These are phyloP conservation scores for Thelephora terrestris DNA, from an alignment of 1,284 basidiomycete genomes.

Conservation along the genomic window DNA sequence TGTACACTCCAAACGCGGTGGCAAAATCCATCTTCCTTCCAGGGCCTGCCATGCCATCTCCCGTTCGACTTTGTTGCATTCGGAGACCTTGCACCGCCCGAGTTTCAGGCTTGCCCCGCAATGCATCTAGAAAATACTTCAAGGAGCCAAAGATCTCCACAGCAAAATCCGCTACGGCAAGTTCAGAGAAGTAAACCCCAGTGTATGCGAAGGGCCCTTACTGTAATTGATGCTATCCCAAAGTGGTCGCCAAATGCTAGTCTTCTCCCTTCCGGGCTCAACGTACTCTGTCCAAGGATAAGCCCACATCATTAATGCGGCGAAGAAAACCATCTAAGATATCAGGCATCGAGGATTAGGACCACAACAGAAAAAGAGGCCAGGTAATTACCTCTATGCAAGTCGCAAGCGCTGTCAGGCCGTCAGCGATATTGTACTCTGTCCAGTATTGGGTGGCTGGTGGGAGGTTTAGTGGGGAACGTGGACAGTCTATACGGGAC, in stretches of 20 bases:
- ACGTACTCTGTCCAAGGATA: constrained; percentile 65
- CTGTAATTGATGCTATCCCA: constrained; percentile 74
- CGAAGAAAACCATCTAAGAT: constrained; percentile 69
- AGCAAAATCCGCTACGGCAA: constrained; percentile 47
- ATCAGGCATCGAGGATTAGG: neutral
- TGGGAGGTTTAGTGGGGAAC: constrained; percentile 1
- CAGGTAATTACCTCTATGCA: constrained; percentile 63
- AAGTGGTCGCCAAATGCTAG: constrained; percentile 52
- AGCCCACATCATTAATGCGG: constrained; percentile 71
- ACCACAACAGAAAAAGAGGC: neutral
- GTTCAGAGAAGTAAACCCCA: constrained; percentile 1
- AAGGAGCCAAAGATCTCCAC: constrained; percentile 54
- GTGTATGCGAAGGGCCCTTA: constrained; percentile 23
- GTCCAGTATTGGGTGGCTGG: constrained; percentile 71
- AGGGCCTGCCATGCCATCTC: constrained; percentile 2
- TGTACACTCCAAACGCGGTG: constrained; percentile 39
- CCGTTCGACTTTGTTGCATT: constrained; percentile 18
- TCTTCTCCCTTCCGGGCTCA: constrained; percentile 25
- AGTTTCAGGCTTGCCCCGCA: constrained; percentile 36
- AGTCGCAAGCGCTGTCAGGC: constrained; percentile 71
- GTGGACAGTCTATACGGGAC: constrained; percentile 5
- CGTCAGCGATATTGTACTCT: constrained; percentile 67
- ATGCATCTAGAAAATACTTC: constrained; percentile 46
- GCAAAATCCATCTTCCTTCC: constrained; percentile 29
- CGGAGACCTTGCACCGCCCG: constrained; percentile 25